Evolutionary conservation across 192 early-diverging fungal species (phyloP), one percentile per base, ranked within the genome.

Genomic region (Geranomyces variabilis): DNA sequence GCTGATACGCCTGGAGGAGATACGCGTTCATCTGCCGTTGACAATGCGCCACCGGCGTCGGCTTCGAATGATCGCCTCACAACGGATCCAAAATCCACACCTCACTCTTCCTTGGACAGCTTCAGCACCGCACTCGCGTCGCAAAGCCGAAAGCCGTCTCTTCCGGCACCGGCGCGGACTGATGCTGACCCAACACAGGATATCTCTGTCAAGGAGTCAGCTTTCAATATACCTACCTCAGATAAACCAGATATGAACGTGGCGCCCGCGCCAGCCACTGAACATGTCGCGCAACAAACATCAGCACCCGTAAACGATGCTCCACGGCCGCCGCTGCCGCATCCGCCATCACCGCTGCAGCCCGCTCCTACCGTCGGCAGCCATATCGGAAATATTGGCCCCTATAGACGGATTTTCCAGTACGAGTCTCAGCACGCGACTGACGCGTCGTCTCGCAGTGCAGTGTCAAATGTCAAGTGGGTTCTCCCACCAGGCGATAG

Each of bases 331-430:
- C 17, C 63, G 29, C 33, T 44, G 29, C 68, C 61, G 43, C 55
- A 51, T 53, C 62, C 75, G 14, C 69, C 58, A 53, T 63, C 57
- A 21, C 49, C 44, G 41, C 66, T 26, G 44, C 58, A 26, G 58
- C 58, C 58, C 24, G 68, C 57, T 19, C 56, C 57, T 31, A 24
- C 58, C 15, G 31, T 28, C 17, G 71, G 63, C 3, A 59, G 28
- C n/a, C 71, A 67, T 34, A 74, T 80, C 9, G 68, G 56, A 21
- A 45, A 67, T 21, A 78, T 83, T 45, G 81, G 81, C 1, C 81
- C 77, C 10, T 83, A 83, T 67, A 71, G 81, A 13, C 61, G 75
- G 12, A 74, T 83, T 6, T 83, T 79, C 59, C 80, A 83, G 36
- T 80, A 63, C 57, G 70, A 68, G n/a, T 19, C 62, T 58, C 10